Evolutionary conservation across 2,329 filamentous ascomycete species (phyloP), one percentile per base, ranked within the genome.

Genomic region (Endocalyx cinctus): DNA sequence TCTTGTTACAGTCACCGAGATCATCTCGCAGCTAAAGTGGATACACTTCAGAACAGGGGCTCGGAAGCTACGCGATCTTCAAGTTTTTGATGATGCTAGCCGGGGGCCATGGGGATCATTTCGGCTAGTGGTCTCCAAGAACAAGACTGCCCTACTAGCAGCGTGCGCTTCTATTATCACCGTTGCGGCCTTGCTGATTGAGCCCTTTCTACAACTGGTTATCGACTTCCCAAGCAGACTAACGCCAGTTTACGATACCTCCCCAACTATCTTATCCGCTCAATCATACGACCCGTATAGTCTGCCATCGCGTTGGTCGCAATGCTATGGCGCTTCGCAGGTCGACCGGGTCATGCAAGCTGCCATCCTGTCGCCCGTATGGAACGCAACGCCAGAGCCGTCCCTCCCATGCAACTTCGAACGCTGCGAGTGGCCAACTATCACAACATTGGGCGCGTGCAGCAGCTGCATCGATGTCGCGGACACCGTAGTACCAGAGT

Each of bases 1-100:
- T 15, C 37, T 42, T 12, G 16, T 42, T 15, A 34, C 34, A 5
- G 27, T 39, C 4, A 14, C 34, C 23, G 37, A 37, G 31, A 26
- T 39, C 17, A 34, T 42, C 12, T 36, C 37, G 5, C 39, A 42
- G 32, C 30, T 42, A 12, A 38, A 38, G 17, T 42, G 39, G 39
- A 17, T 34, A 6, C 28, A 42, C 17, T 42, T 39, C 17, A 13
- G 33, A 22, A 27, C 27, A 7, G 16, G 25, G 4, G 18, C 37
- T 10, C 26, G 29, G 10, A 16, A 22, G 3, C 16, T 42, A 3
- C 22, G 19, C n/a, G 39, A 42, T 25, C 17, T 42, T 5, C 30
- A 33, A 25, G 18, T 27, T 5, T 42, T 42, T 18, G 39, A 42
- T 10, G 25, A 17, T 10, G 34, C 36, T 2, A 31, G 29, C 6